Conservation (phyloP, 1,284 basidiomycete genomes). For the Microbotryomycetes sp. region DNA sequence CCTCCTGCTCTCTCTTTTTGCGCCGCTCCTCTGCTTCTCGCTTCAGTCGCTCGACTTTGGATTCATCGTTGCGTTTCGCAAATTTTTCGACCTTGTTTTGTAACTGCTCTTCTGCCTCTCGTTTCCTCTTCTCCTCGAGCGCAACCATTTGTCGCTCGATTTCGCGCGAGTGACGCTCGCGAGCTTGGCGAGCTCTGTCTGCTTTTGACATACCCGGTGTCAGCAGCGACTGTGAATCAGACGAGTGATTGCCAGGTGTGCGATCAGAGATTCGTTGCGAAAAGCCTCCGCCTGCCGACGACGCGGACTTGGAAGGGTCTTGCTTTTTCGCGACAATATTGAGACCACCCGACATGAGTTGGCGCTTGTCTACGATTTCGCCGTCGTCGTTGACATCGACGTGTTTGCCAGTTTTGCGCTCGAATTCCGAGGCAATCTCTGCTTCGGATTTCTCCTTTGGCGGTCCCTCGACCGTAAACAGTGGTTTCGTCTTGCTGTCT, state of each 20-base stretch:
- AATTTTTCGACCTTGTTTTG: slow-evolving; percentile 26
- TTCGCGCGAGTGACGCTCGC: slow-evolving; percentile 32
- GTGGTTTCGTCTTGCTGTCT: neutral
- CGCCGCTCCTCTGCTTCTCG: slow-evolving; percentile 33
- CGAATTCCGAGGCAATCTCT: slow-evolving; percentile 57
- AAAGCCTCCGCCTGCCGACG: slow-evolving; percentile 51
- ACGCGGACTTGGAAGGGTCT: slow-evolving; percentile 3
- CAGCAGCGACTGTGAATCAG: slow-evolving; percentile 4
- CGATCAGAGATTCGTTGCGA: slow-evolving; percentile 48
- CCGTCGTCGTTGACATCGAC: slow-evolving; percentile 97
- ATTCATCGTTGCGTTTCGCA: slow-evolving; percentile 33
- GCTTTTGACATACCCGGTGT: slow-evolving; percentile 21
- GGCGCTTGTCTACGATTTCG: slow-evolving; percentile 92
- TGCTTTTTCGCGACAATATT: slow-evolving; percentile 53
- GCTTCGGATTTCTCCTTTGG: slow-evolving; percentile 48
- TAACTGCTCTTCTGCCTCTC: slow-evolving; percentile 30
- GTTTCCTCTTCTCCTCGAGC: slow-evolving; percentile 31
- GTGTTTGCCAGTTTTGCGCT: slow-evolving; percentile 66
- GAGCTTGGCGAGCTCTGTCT: slow-evolving; percentile 22
- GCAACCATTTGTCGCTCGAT: slow-evolving; percentile 34
- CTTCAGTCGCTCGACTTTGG: slow-evolving; percentile 32
- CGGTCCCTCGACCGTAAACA: slow-evolving; percentile 18
- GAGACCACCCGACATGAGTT: slow-evolving; percentile 80
- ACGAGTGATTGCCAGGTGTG: neutral
- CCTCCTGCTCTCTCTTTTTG: slow-evolving; percentile 21